phyloP scores from a whole-genome alignment of 768 basidiomycete species.

The Lepiota subincarnata region DNA sequence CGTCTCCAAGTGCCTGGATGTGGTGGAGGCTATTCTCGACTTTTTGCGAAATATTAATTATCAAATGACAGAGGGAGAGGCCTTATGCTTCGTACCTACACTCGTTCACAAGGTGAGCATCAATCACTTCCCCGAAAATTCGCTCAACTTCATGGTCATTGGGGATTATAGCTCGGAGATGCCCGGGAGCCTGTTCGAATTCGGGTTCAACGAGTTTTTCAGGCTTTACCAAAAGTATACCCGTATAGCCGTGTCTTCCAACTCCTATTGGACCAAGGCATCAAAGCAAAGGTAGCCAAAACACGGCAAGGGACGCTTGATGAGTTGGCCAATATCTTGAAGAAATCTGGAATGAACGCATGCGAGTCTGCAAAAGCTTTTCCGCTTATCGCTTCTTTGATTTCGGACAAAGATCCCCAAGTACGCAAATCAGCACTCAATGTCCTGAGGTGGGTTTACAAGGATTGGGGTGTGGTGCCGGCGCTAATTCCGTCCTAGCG shows the following conservation, averaged over 20 bases:
- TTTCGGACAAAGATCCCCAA: slow-evolving; percentile 85
- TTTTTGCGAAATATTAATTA: slow-evolving; percentile 72
- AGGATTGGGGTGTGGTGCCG: slow-evolving; percentile 7
- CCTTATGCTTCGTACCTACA: slow-evolving; percentile 83
- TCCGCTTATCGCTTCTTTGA: slow-evolving; percentile 68
- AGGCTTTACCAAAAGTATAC: slow-evolving; percentile 83
- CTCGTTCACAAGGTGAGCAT: slow-evolving; percentile 78
- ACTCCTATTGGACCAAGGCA: slow-evolving; percentile 80
- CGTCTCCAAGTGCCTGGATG: slow-evolving; percentile 82
- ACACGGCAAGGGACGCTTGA: slow-evolving; percentile 85
- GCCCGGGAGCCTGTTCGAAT: slow-evolving; percentile 75
- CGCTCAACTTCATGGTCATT: slow-evolving; percentile 6
- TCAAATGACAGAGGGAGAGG: slow-evolving; percentile 84
- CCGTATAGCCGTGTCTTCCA: slow-evolving; percentile 92
- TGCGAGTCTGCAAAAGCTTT: slow-evolving; percentile 83
- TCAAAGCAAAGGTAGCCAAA: slow-evolving; percentile 88
- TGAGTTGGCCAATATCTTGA: slow-evolving; percentile 72
- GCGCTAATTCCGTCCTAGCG: slow-evolving; percentile 40
- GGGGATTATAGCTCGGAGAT: slow-evolving; percentile 75
- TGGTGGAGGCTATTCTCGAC: slow-evolving; percentile 71
- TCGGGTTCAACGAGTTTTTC: slow-evolving; percentile 82
- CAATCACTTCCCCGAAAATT: not conserved
- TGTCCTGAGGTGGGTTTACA: slow-evolving; percentile 61
- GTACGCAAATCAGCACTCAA: slow-evolving; percentile 86
- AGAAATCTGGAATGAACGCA: slow-evolving; percentile 75